Conservation (phyloP, 768 basidiomycete genomes). For the Galerina marginata region DNA sequence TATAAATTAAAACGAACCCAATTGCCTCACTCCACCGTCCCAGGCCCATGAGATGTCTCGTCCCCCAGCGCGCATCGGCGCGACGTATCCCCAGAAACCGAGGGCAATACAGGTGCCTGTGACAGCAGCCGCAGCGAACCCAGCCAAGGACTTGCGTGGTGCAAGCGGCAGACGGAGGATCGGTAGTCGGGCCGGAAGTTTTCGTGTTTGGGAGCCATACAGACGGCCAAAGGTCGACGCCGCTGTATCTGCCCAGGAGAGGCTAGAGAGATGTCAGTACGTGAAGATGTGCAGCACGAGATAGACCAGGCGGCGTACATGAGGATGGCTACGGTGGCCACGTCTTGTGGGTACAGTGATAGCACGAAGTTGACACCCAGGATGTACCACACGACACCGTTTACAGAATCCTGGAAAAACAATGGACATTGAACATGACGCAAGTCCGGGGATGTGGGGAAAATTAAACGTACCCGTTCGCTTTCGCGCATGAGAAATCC, state of each 20-base stretch:
- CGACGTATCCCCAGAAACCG: slow-evolving; percentile 75
- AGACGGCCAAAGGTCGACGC: slow-evolving; percentile 93
- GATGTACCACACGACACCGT: slow-evolving; percentile 93
- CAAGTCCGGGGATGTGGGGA: neutral
- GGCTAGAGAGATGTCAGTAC: slow-evolving; percentile 47
- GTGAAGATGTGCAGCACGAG: neutral
- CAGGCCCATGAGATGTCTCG: slow-evolving; percentile 59
- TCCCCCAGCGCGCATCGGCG: slow-evolving; percentile 46
- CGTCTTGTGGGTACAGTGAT: slow-evolving; percentile 77
- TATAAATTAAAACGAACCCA: neutral
- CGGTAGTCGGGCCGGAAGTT: slow-evolving; percentile 46
- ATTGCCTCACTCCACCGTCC: slow-evolving; percentile 52
- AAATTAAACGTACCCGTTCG: slow-evolving; percentile 62
- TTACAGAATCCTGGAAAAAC: slow-evolving; percentile 60
- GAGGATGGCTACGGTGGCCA: slow-evolving; percentile 88
- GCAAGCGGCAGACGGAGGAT: slow-evolving; percentile 69
- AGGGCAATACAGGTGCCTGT: slow-evolving; percentile 73
- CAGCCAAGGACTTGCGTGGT: slow-evolving; percentile 83
- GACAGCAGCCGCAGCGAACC: slow-evolving; percentile 77
- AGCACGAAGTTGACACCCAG: slow-evolving; percentile 84
- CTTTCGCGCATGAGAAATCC: slow-evolving; percentile 92
- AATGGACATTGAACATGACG: neutral
- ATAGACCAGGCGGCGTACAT: slow-evolving; percentile 59
- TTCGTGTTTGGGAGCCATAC: slow-evolving; percentile 71
- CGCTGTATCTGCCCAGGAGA: slow-evolving; percentile 95